Conservation (phyloP, 2,329 filamentous ascomycete genomes). For the Pyrenochaeta sp. region DNA sequence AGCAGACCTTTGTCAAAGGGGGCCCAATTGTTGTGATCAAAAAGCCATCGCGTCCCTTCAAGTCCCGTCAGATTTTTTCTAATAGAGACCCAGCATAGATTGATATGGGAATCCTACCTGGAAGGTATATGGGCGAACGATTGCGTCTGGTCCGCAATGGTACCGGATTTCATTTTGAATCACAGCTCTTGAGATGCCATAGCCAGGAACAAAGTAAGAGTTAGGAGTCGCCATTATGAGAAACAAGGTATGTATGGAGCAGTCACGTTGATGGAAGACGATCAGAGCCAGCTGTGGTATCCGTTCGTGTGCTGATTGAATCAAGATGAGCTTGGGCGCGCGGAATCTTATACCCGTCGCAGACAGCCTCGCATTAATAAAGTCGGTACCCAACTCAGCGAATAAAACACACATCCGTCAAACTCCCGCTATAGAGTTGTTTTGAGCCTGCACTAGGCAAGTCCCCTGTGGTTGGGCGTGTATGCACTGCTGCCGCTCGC, state of each 20-base stretch:
- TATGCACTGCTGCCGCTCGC: conserved; percentile 37
- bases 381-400: conserved; percentile 11
- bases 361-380: conserved; percentile 7
- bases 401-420: conserved; percentile 22
- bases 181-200: conserved; percentile 52
- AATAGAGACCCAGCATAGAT: conserved; percentile 2
- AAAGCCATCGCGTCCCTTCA: conserved; percentile 52
- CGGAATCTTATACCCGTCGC: conserved; percentile 30
- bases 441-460: conserved; percentile 8
- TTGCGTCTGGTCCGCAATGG: conserved; percentile 52
- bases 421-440: conserved; percentile 8
- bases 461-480: conserved; percentile 31
- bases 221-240: conserved; percentile 39
- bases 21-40: conserved; percentile 51
- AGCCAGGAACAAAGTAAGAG: conserved; percentile 53
- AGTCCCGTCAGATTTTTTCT: conserved; percentile 21
- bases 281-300: conserved; percentile 17
- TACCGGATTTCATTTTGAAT: conserved; percentile 54
- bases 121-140: conserved; percentile 52
- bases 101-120: conserved; percentile 36
- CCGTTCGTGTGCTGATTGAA: conserved; percentile 16
- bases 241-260: background rate
- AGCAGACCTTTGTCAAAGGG: conserved; percentile 50
- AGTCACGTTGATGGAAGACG: conserved; percentile 9
- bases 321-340: conserved; percentile 25